A percentile compares a stretch with the other conserved stretches of the same genome.
phyloP scores from a whole-genome alignment of 2,329 filamentous ascomycete species.

The Ambrosiella xylebori region DNA sequence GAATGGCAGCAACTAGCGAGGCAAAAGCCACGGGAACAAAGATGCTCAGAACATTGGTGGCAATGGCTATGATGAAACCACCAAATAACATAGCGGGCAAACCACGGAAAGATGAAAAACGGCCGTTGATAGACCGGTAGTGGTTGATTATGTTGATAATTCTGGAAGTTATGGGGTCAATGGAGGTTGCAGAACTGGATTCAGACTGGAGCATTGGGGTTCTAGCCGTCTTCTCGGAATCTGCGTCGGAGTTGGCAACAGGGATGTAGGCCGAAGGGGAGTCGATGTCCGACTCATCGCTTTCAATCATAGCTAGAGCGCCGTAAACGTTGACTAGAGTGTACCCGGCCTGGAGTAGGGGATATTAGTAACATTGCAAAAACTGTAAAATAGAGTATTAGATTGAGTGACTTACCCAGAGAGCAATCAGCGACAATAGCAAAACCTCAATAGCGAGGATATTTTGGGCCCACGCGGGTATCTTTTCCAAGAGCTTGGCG shows the following conservation, averaged over 20 bases:
- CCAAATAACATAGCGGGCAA: constrained; percentile 31
- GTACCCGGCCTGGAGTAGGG: constrained; percentile 20
- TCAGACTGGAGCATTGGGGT: constrained; percentile 20
- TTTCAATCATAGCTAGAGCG: constrained; percentile 39
- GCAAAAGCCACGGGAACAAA: constrained; percentile 20
- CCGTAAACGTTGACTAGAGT: constrained; percentile 33
- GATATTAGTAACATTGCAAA: neutral
- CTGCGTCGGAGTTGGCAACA: constrained; percentile 19
- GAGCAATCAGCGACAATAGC: neutral
- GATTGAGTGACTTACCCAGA: constrained; percentile 7
- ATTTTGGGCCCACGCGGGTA: constrained; percentile 1
- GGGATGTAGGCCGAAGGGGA: constrained; percentile 32
- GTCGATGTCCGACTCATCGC: constrained; percentile 38
- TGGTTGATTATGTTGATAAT: constrained; percentile 47
- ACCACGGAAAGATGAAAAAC: constrained; percentile 44
- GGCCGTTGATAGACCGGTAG: constrained; percentile 28
- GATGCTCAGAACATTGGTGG: constrained; percentile 27
- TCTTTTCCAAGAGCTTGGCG: constrained; percentile 2
- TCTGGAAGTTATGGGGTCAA: constrained; percentile 32
- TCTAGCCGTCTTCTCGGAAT: constrained; percentile 16
- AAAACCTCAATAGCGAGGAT: constrained; percentile 4
- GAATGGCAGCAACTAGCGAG: constrained; percentile 35
- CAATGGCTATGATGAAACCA: constrained; percentile 28
- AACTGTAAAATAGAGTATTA: neutral
- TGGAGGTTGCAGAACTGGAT: constrained; percentile 29